A percentile compares a stretch with the other conserved stretches of the same genome.
These are phyloP conservation scores for Rhinocladiella similis DNA, from an alignment of 2,329 filamentous ascomycete genomes.

Conservation along the genomic window DNA sequence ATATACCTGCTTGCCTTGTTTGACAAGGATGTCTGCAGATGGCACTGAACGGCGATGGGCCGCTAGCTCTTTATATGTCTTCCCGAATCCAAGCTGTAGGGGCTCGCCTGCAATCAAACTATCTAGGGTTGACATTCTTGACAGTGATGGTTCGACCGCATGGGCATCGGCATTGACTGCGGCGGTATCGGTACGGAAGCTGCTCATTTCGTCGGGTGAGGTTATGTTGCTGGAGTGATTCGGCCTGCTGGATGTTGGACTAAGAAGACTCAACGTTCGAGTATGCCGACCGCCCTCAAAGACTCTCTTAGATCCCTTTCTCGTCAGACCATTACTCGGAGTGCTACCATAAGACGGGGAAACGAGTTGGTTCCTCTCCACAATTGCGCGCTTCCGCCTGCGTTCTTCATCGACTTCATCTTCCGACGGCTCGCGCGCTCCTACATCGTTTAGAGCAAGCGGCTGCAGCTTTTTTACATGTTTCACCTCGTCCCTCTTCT, in stretches of 20 bases:
- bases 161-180: background rate
- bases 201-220: background rate
- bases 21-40: conserved; percentile 53
- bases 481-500: conserved; percentile 67
- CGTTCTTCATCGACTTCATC: conserved; percentile 26
- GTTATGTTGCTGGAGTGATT: background rate
- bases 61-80: conserved; percentile 37
- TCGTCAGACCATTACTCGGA: conserved; percentile 1
- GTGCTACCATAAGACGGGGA: background rate
- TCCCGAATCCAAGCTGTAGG: conserved; percentile 27
- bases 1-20: conserved; percentile 72
- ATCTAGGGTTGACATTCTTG: conserved; percentile 23
- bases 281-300: conserved; percentile 64
- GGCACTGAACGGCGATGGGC: conserved; percentile 44
- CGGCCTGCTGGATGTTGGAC: conserved; percentile 17
- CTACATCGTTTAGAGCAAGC: conserved; percentile 21
- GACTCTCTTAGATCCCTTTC: conserved; percentile 54
- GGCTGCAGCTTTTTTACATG: conserved; percentile 23
- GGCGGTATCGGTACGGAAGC: background rate
- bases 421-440: conserved; percentile 1
- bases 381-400: conserved; percentile 18
- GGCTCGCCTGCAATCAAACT: conserved; percentile 26
- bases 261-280: conserved; percentile 77
- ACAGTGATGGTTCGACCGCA: conserved; percentile 4
- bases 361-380: conserved; percentile 13